These are phyloP conservation scores for Colletotrichum simmondsii DNA, from an alignment of 2,329 filamentous ascomycete species.

Conservation along the genomic window DNA sequence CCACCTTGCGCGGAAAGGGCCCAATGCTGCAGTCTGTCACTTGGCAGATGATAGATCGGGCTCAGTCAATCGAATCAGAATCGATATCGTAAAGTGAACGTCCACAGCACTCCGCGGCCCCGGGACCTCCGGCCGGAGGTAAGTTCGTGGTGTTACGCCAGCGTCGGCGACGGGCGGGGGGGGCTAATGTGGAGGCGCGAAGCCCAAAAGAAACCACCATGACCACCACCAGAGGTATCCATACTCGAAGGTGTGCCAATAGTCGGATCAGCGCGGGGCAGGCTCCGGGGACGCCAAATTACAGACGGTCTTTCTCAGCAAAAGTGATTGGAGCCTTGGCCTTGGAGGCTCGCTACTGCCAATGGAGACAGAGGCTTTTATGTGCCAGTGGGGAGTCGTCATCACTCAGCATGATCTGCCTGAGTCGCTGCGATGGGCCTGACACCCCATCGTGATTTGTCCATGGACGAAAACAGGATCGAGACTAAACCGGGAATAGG, in stretches of 20 bases:
- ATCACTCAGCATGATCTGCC: conserved; percentile 5
- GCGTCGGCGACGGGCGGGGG: background rate
- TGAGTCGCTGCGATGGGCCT: background rate
- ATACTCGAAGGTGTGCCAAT: background rate
- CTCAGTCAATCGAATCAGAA: background rate
- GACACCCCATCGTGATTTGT: background rate
- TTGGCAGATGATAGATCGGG: background rate
- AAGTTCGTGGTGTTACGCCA: background rate
- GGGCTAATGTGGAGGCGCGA: background rate
- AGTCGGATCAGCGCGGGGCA: conserved; percentile 13
- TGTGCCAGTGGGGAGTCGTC: conserved; percentile 1
- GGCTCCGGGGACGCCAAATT: background rate
- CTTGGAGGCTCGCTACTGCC: background rate
- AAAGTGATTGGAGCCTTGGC: background rate
- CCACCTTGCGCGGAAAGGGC: background rate
- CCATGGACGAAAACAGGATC: background rate
- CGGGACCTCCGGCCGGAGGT: background rate
- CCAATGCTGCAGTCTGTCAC: background rate
- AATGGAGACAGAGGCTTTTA: background rate
- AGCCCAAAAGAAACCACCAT: background rate
- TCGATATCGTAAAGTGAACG: background rate
- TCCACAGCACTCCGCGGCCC: background rate
- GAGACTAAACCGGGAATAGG: conserved; percentile 6
- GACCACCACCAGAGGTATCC: too few relatives aligned
- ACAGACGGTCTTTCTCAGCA: background rate